Evolutionary conservation across 2,329 filamentous ascomycete genomes (phyloP), one percentile per base, ranked within the genome.

Genomic region (Sclerotinia trifoliorum): DNA sequence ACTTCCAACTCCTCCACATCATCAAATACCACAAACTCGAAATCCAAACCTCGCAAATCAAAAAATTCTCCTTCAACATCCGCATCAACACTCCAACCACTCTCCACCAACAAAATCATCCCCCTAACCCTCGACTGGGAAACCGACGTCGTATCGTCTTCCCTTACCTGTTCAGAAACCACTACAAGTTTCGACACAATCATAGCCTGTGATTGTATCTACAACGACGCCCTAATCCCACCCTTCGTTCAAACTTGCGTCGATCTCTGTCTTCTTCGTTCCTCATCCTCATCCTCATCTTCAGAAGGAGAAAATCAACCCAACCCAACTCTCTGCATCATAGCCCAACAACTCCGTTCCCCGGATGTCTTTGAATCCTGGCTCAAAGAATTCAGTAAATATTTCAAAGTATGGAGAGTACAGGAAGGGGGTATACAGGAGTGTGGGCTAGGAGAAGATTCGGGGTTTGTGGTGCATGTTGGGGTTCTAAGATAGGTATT

Each of bases 201-300:
- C 15, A 78, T 98, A 48, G 93, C 93, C 5, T 96, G 93, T 76
- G 95, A 99, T 79, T 97, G 94, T 79, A 90, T 99, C 73, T 99
- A 96, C 82, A 99, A 98, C 79, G 92, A 97, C 72, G 86, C 90
- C 2, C 85, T 98, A 3, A 86, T 98, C 32, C 81, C 86, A 55
- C 93, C 94, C 0, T 86, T 98, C 61, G 91, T 95, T n/a, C 86
- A 89, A 74, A 91, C 92, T 0, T 96, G 92, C 77, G 86, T 83
- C 7, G 91, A 96, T 71, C 84, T 88, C 32, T 96, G 93, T 78
- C 80, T 80, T 13, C 78, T 94, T 21, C 82, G 88, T 46, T 66
- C 42, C 11, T 15, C 56, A 13, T 54, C 24, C 5, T 48, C 58
- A 24, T 24, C n/a, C 3, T 4, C 58, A 46, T 56, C 6, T 42